These are phyloP conservation scores for Bathelium albidoporum DNA, from an alignment of 495 filamentous ascomycete species.

Conservation along the genomic window DNA sequence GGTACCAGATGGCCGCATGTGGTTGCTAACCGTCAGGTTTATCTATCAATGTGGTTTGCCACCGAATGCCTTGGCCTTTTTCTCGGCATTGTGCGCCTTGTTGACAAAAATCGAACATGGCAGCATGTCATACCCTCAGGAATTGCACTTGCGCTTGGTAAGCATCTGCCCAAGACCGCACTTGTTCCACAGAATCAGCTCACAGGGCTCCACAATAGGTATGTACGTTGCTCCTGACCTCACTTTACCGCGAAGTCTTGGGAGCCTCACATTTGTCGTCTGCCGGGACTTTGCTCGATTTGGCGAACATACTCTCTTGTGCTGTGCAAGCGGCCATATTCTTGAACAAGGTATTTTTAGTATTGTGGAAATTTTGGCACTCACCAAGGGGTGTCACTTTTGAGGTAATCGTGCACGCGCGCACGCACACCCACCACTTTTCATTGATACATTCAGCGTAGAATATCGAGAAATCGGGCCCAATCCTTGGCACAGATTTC, in stretches of 20 bases:
- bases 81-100: neutral
- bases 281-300: neutral
- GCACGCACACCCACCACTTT: no score
- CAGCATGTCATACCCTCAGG: neutral
- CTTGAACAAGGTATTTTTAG: neutral
- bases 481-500: no score
- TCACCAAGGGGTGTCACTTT: neutral
- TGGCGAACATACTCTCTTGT: neutral
- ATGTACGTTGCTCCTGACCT: neutral
- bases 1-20: neutral
- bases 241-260: neutral
- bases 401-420: neutral
- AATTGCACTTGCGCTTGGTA: neutral
- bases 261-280: neutral
- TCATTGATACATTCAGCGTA: no score
- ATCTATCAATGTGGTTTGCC: neutral
- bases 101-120: neutral
- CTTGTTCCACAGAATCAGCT: neutral
- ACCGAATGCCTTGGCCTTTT: neutral
- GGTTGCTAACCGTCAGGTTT: neutral
- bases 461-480: no score
- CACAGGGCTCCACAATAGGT: neutral
- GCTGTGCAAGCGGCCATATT: neutral
- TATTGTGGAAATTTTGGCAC: neutral
- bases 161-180: neutral